These are phyloP conservation scores for Aschersonia sp. DNA, from an alignment of 2,329 filamentous ascomycete genomes.

Conservation along the genomic window DNA sequence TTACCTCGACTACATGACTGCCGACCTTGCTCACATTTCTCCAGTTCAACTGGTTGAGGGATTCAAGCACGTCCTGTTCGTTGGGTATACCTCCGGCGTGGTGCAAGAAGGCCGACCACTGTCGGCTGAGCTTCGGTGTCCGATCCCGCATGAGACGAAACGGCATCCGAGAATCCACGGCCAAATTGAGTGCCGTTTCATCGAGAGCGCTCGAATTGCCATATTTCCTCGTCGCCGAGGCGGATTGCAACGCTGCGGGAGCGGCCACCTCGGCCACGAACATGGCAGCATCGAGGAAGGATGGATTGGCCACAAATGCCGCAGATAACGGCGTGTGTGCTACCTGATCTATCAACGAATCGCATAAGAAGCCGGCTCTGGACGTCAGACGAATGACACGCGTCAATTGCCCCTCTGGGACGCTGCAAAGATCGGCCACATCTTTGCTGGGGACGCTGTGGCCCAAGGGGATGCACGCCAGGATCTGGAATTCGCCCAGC, in stretches of 20 bases:
- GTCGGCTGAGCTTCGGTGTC: too few species aligned
- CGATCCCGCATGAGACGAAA: too few species aligned
- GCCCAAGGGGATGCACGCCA: constrained; percentile 26
- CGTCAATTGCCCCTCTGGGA: constrained; percentile 20
- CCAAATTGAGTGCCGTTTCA: too few species aligned
- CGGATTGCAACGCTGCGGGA: constrained; percentile 1
- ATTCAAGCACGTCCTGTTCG: too few species aligned
- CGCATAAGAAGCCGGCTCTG: constrained; percentile 2
- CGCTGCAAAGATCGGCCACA: constrained; percentile 23
- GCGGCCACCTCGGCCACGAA: constrained; percentile 2
- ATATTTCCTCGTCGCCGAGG: background rate
- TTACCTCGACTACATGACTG: too few species aligned
- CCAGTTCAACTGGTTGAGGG: too few species aligned
- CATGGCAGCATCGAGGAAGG: constrained; percentile 3
- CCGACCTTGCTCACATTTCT: too few species aligned
- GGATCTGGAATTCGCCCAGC: constrained; percentile 28
- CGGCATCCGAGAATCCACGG: too few species aligned
- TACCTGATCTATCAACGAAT: constrained; percentile 1
- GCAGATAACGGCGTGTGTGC: constrained; percentile 4
- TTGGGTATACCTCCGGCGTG: too few species aligned
- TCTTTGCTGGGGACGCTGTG: constrained; percentile 21
- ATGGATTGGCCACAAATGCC: background rate
- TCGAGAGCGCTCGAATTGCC: too few species aligned
- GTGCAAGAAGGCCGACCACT: too few species aligned
- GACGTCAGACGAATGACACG: constrained; percentile 15